Base-by-base conservation (phyloP, 495 filamentous ascomycete species). In the Apodospora peruviana region DNA sequence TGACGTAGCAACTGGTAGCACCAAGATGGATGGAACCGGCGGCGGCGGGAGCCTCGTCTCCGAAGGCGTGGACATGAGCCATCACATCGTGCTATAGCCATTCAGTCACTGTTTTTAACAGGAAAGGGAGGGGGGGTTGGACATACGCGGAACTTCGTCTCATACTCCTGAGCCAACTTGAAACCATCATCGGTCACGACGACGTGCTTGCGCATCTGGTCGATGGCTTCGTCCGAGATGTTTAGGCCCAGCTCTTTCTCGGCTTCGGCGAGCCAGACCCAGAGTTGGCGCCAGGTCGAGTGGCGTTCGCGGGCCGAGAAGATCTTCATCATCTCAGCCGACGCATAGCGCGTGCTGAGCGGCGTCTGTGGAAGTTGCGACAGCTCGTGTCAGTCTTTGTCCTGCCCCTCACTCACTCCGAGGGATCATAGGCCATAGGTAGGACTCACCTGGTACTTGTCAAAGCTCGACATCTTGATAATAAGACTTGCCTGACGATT, bases 11-110 rank as follows among this genome's bases (percentile, higher is more conserved):
- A 48, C 56, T 58, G 17, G 57, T 60, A 24, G 59, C 56, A n/a
- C 60, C 90, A 68, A 77, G 83, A 70, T 96, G 91, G 41, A 96
- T 94, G 61, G 91, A 88, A 18, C 87, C 88, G 17, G 87, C 88
- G 34, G 91, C 91, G 39, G 82, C 84, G 3, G 90, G 90, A 9
- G 88, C 88, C 42, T 90, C 89, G 32, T 85, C 86, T 22, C 85
- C 86, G 45, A 87, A 89, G 34, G 80, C 84, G 44, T 65, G 61
- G 23, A 65, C 59, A 36, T 62, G 60, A 48, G 76, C 75, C 79
- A 84, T 83, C 48, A 85, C 81, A 72, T 85, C 85, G 47, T 77
- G 70, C 55, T 54, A 19, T 14, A 3, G 4, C 49, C 22, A 25
- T 56, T 51, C 2, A 11, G 32, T n/a, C 11, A 11, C 11, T n/a